These are phyloP conservation scores for Colletotrichum sp. DNA, from an alignment of 2,329 filamentous ascomycete genomes.

Conservation along the genomic window DNA sequence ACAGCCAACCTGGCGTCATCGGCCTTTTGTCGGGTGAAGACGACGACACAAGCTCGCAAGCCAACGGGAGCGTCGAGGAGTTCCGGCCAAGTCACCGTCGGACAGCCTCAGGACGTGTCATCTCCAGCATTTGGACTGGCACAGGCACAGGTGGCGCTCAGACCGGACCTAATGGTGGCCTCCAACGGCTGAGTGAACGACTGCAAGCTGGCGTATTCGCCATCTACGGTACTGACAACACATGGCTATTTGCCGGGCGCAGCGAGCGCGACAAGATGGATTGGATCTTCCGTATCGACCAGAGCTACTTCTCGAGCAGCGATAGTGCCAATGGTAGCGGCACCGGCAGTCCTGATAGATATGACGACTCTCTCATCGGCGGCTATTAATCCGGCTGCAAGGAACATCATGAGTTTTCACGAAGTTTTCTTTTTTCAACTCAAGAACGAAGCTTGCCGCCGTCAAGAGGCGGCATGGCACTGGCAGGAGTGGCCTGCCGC, in stretches of 20 bases:
- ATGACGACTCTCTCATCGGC: conserved; percentile 18
- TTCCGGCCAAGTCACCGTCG: conserved; percentile 53
- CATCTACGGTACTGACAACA: conserved; percentile 92
- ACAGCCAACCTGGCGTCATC: conserved; percentile 88
- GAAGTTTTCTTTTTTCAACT: not conserved
- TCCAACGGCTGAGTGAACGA: conserved; percentile 61
- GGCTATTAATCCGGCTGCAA: not conserved
- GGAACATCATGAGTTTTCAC: not conserved
- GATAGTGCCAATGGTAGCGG: conserved; percentile 45
- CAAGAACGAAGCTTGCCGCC: not conserved
- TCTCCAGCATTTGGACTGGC: conserved; percentile 62
- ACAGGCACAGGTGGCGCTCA: conserved; percentile 38
- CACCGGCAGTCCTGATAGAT: conserved; percentile 37
- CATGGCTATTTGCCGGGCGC: conserved; percentile 89
- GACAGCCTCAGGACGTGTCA: conserved; percentile 55
- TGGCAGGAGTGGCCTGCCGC: not conserved
- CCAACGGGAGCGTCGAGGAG: conserved; percentile 36
- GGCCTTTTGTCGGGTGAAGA: conserved; percentile 68
- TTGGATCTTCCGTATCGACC: conserved; percentile 95
- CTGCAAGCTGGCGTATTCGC: conserved; percentile 83
- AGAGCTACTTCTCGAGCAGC: conserved; percentile 65
- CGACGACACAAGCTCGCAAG: conserved; percentile 33
- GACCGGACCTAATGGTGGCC: conserved; percentile 36
- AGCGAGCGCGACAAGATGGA: conserved; percentile 93
- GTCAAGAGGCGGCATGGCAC: not conserved